These are phyloP conservation scores for Aphanomyces stellatus DNA, from an alignment of 352 stramenopile species.

Conservation along the genomic window DNA sequence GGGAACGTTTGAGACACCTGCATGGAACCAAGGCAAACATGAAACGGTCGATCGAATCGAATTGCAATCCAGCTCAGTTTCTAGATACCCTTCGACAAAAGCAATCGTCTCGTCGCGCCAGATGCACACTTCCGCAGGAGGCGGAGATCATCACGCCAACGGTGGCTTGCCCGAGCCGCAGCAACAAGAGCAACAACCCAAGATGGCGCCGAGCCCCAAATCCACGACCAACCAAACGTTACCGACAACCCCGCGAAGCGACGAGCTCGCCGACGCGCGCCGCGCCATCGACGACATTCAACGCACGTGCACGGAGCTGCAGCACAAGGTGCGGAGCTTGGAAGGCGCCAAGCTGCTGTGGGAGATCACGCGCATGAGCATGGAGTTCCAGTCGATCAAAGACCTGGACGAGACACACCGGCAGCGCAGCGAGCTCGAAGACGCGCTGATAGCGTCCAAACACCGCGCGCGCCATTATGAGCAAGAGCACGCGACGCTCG, in stretches of 20 bases:
- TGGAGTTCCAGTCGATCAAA: constrained; percentile 9
- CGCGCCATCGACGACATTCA: not conserved
- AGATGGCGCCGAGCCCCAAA: not conserved
- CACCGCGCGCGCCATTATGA: not conserved
- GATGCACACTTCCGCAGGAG: too few species aligned
- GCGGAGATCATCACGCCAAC: not conserved
- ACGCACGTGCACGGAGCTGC: not conserved
- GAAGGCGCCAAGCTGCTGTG: constrained; percentile 1
- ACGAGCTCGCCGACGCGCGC: not conserved
- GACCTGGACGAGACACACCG: not conserved
- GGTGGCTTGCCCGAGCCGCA: not conserved
- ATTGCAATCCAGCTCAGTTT: too few species aligned
- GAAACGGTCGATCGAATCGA: too few species aligned
- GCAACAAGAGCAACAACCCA: not conserved
- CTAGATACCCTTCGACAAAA: too few species aligned
- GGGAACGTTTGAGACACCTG: too few species aligned
- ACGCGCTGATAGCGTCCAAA: not conserved
- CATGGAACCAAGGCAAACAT: too few species aligned
- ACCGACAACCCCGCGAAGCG: not conserved
- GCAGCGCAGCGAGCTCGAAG: not conserved
- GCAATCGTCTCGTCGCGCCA: too few species aligned
- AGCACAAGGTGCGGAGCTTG: constrained; percentile 6
- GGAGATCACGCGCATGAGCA: constrained; percentile 8
- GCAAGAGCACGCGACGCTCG: not conserved
- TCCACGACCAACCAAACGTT: not conserved